Conservation (phyloP, 805 yeast species). For the Lachancea waltii region DNA sequence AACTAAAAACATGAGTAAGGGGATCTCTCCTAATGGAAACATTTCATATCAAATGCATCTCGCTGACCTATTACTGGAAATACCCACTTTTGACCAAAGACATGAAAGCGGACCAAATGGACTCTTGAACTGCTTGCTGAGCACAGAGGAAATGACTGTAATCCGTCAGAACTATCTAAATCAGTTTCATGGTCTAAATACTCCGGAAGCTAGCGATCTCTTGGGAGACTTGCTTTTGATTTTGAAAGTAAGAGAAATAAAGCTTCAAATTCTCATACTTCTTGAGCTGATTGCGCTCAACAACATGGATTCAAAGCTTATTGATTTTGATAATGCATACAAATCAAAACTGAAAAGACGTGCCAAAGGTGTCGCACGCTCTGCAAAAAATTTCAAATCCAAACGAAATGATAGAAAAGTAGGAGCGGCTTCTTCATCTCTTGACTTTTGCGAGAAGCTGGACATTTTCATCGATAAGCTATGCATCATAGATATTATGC, state of each 20-base stretch:
- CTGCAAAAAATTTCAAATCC: no score
- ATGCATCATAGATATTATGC: conserved; percentile 46
- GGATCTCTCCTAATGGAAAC: conserved; percentile 11
- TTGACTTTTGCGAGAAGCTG: conserved; percentile 31
- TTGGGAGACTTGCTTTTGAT: conserved; percentile 32
- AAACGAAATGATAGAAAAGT: conserved; percentile 17
- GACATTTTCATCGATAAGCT: conserved; percentile 46
- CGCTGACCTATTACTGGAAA: conserved; percentile 29
- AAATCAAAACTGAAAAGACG: conserved; percentile 21
- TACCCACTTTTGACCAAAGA: conserved; percentile 39
- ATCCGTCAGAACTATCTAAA: conserved; percentile 21
- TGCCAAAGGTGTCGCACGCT: conserved; percentile 31
- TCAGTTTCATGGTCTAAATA: not conserved
- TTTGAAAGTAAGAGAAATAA: conserved; percentile 50
- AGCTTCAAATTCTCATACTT: conserved; percentile 44
- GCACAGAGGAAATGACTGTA: conserved; percentile 12
- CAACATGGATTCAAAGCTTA: conserved; percentile 31
- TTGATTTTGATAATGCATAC: conserved; percentile 28
- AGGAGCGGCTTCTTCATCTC: conserved; percentile 18
- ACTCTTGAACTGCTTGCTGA: conserved; percentile 22
- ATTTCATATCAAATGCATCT: conserved; percentile 24
- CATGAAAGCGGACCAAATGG: conserved; percentile 31
- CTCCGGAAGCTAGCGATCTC: not conserved
- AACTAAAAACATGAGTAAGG: conserved; percentile 38
- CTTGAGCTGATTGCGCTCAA: conserved; percentile 39